Conservation (phyloP, 495 filamentous ascomycete species). For the Neurospora intermedia region DNA sequence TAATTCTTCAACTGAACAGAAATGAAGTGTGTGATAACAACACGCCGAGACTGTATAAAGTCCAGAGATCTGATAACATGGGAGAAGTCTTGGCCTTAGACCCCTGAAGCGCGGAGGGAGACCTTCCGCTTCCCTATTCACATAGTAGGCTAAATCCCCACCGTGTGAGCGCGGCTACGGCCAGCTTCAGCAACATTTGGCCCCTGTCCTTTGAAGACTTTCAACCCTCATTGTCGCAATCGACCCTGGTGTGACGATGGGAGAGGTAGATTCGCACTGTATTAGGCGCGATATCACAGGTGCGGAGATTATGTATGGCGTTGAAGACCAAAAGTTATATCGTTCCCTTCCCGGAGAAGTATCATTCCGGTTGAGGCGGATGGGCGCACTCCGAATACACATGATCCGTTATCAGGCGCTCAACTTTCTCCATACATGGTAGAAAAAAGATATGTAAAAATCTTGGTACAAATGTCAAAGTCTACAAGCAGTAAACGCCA, state of each 20-base stretch:
- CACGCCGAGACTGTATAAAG: not conserved
- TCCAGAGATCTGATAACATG: not conserved
- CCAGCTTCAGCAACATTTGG: not conserved
- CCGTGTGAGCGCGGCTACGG: slow-evolving; percentile 3
- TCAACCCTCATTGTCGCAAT: not conserved
- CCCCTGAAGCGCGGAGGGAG: slow-evolving; percentile 20
- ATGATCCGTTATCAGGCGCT: not conserved
- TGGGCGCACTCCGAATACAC: not conserved
- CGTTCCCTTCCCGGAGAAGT: not conserved
- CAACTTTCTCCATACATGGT: not conserved
- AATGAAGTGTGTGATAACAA: not conserved
- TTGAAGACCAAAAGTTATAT: not conserved
- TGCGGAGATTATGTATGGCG: not conserved
- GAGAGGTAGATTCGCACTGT: not conserved
- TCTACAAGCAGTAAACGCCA: not conserved
- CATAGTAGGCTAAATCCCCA: slow-evolving; percentile 15
- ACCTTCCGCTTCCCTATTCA: slow-evolving; percentile 21
- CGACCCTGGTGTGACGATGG: not conserved
- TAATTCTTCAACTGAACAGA: not conserved
- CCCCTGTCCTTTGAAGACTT: not conserved
- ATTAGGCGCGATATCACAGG: not conserved
- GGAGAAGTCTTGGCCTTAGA: not conserved
- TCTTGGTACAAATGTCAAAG: not conserved
- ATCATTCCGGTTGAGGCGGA: not conserved
- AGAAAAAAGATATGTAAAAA: not conserved